These are phyloP conservation scores for Arabidopsis arenosa DNA, from an alignment of 345 rosid genomes.

Conservation along the genomic window DNA sequence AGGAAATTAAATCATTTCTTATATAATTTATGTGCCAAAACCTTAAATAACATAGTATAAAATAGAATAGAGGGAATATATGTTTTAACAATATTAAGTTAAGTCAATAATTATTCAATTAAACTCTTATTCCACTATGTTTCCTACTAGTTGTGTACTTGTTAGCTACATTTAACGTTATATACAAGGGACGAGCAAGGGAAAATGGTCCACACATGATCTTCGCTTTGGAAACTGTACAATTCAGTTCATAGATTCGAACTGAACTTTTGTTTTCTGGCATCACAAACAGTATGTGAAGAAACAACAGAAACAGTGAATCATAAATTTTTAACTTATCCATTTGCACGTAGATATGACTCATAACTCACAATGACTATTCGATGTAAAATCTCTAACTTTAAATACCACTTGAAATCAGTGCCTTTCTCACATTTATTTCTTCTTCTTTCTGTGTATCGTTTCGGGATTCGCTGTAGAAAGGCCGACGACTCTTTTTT, in stretches of 20 bases:
- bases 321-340: slow-evolving; percentile 27
- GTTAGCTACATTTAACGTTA: background rate
- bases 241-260: background rate
- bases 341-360: slow-evolving; percentile 32
- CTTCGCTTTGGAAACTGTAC: slow-evolving; percentile 18
- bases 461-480: slow-evolving; percentile 13
- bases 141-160: background rate
- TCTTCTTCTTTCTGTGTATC: slow-evolving; percentile 33
- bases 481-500: slow-evolving; percentile 19
- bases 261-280: background rate
- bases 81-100: too few relatives aligned
- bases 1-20: too few relatives aligned
- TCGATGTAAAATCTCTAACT: slow-evolving; percentile 24
- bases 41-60: too few relatives aligned
- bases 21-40: too few relatives aligned
- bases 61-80: too few relatives aligned
- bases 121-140: background rate
- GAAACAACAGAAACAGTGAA: background rate
- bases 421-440: slow-evolving; percentile 31
- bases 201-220: slow-evolving; percentile 21
- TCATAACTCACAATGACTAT: slow-evolving; percentile 31
- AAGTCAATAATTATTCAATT: background rate
- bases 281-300: slow-evolving; percentile 4
- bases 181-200: background rate
- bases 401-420: slow-evolving; percentile 30